Percentiles rank a stretch among this genome's conserved stretches.
Conservation (phyloP, 257 asterid species). For the Fraxinus cuspidata region DNA sequence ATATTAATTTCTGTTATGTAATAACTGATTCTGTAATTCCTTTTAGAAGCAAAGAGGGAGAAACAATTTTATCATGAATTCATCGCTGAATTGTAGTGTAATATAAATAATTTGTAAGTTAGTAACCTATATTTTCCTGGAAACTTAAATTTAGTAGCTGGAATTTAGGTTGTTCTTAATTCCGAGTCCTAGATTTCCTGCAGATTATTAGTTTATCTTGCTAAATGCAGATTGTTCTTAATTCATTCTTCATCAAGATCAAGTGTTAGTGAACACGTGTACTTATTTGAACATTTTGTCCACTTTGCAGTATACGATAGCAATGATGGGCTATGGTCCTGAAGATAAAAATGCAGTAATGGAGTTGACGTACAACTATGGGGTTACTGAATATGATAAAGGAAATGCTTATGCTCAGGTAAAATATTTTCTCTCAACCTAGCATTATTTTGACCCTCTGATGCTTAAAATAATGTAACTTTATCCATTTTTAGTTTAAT, state of each 20-base stretch:
- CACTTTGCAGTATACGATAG: conserved; percentile 56
- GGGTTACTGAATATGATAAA: conserved; percentile 57
- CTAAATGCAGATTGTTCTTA: not conserved
- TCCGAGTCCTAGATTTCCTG: not conserved
- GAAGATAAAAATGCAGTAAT: conserved; percentile 58
- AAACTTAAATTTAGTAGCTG: not conserved
- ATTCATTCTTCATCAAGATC: not conserved
- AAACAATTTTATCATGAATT: not conserved
- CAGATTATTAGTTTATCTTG: not conserved
- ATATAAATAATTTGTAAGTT: not conserved
- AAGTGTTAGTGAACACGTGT: not conserved
- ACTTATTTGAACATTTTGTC: conserved; percentile 15
- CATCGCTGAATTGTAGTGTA: not conserved
- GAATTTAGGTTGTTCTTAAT: not conserved
- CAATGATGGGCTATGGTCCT: conserved; percentile 71
- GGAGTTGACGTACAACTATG: conserved; percentile 70
- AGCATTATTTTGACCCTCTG: conserved; percentile 16
- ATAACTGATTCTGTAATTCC: not conserved
- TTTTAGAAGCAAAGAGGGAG: not conserved
- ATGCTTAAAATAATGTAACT: not conserved
- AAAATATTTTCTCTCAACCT: conserved; percentile 18
- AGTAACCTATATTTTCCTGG: not conserved
- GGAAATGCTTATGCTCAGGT: conserved; percentile 78
- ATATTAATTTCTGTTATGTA: not conserved
- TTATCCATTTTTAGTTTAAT: conserved; percentile 12